Evolutionary conservation across 768 basidiomycete species (phyloP).

Genomic region (Erythrobasidium yunnanense): DNA sequence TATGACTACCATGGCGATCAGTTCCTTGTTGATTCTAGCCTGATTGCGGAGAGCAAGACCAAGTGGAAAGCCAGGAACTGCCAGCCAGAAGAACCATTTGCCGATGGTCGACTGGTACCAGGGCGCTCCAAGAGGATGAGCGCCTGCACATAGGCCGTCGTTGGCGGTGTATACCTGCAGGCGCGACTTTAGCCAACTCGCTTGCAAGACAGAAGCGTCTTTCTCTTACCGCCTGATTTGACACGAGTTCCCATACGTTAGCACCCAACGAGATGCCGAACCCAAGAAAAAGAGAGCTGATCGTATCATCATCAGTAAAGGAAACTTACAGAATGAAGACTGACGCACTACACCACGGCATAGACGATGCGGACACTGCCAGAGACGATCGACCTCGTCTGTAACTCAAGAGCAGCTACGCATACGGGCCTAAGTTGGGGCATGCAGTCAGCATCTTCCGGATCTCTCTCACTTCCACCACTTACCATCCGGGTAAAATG

Average conservation of each 20-base stretch:
- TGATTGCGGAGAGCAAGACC: constrained; percentile 59
- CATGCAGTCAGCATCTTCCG: constrained; percentile 16
- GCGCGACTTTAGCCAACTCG: background rate
- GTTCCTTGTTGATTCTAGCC: constrained; percentile 53
- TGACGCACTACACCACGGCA: constrained; percentile 45
- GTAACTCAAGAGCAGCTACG: constrained; percentile 61
- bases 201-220: background rate
- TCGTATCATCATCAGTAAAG: background rate
- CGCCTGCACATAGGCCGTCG: constrained; percentile 54
- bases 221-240: constrained; percentile 30
- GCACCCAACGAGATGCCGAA: constrained; percentile 76
- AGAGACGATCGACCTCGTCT: constrained; percentile 67
- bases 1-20: constrained; percentile 45
- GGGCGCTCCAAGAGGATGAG: constrained; percentile 49
- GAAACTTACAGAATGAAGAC: constrained; percentile 46
- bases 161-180: constrained; percentile 44
- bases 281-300: constrained; percentile 50
- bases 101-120: constrained; percentile 69
- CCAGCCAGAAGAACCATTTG: constrained; percentile 50
- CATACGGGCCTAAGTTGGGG: constrained; percentile 34
- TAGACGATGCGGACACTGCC: constrained; percentile 77
- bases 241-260: constrained; percentile 50
- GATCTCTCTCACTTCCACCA: background rate
- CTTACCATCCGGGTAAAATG: constrained; percentile 46
- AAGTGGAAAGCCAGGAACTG: constrained; percentile 57